Evolutionary conservation across 345 rosid genomes (phyloP).

Genomic region (Erodium maritimum): DNA sequence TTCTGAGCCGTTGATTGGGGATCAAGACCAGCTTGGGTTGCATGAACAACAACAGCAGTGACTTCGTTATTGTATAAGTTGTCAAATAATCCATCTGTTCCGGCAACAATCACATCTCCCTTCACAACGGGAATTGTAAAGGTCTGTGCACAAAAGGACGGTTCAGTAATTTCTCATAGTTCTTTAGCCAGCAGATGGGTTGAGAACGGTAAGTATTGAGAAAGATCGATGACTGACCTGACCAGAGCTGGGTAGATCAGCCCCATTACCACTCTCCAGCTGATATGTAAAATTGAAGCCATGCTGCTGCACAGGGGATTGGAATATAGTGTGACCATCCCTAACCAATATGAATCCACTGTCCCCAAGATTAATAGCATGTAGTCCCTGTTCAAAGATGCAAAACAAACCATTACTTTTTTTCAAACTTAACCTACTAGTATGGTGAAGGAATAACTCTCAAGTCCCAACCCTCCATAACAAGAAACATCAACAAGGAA

Average conservation of each 20-base stretch:
- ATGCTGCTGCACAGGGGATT: slow-evolving; percentile 90
- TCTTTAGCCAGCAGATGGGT: too few relatives aligned
- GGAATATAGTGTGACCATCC: slow-evolving; percentile 69
- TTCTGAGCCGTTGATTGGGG: slow-evolving; percentile 70
- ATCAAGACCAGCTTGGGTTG: slow-evolving; percentile 53
- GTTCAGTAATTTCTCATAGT: not conserved
- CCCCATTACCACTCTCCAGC: slow-evolving; percentile 57
- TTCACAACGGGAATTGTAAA: slow-evolving; percentile 57
- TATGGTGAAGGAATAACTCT: too few relatives aligned
- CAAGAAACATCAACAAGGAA: too few relatives aligned
- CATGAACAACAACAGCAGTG: slow-evolving; percentile 62
- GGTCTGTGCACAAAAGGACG: slow-evolving; percentile 28
- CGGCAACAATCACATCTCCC: slow-evolving; percentile 83
- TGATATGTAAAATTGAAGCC: slow-evolving; percentile 93
- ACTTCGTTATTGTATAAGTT: slow-evolving; percentile 80
- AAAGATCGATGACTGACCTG: slow-evolving; percentile 37
- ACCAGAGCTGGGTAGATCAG: slow-evolving; percentile 81
- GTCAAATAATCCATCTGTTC: slow-evolving; percentile 92
- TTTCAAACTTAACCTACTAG: too few relatives aligned
- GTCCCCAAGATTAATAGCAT: slow-evolving; percentile 87
- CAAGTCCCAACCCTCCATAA: too few relatives aligned
- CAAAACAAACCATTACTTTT: not conserved
- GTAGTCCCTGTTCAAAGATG: slow-evolving; percentile 31
- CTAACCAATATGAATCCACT: slow-evolving; percentile 92
- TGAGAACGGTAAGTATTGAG: too few relatives aligned